Evolutionary conservation across 306 rosid genomes (phyloP), one percentile per base, ranked within the genome.

Genomic region (Vicia faba): DNA sequence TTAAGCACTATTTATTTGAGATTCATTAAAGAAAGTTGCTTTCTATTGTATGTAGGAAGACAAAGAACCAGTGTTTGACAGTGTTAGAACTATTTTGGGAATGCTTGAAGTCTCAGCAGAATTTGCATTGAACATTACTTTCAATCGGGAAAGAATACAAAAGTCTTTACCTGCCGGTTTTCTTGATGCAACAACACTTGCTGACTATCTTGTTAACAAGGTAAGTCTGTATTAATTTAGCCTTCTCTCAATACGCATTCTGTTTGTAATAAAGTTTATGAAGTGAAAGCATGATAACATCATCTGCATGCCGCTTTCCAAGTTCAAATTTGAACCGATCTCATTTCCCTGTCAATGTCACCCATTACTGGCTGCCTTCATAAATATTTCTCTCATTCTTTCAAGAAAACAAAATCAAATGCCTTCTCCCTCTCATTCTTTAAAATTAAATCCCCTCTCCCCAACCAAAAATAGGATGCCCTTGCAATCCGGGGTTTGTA

Each of bases 171-270:
- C 99, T 66, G 97, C 99, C 12, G 97, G 97, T 68, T 84, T 82
- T 90, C 99, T 93, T 25, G 99, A 93, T 76, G 99, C 99, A 79
- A 93, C 99, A 9, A 93, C 97, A 9, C 97, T 93, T n/a, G 96
- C 99, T 11, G 99, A 93, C 78, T 93, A 93, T 76, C 99, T 93
- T 39, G 97, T 93, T 74, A 88, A 84, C 5, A 93, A 90, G 99
- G 99, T 82, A 64, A 82, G 82, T 36, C 38, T n/a, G 10, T 33
- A 0, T 51, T 50, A 16, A 11, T 78, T 8, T 73, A 6, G 43
- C 71, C 49, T 64, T 28, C 68, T 50, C 26, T 74, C 31, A 40
- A 13, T 54, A 61, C 43, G 50, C 54, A 41, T 51, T 66, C 59
- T 5, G 58, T 60, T 64, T 44, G 65, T 49, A 12, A 56, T 74